These are phyloP conservation scores for Prinsepia uniflora DNA, from an alignment of 306 rosid genomes.

Conservation along the genomic window DNA sequence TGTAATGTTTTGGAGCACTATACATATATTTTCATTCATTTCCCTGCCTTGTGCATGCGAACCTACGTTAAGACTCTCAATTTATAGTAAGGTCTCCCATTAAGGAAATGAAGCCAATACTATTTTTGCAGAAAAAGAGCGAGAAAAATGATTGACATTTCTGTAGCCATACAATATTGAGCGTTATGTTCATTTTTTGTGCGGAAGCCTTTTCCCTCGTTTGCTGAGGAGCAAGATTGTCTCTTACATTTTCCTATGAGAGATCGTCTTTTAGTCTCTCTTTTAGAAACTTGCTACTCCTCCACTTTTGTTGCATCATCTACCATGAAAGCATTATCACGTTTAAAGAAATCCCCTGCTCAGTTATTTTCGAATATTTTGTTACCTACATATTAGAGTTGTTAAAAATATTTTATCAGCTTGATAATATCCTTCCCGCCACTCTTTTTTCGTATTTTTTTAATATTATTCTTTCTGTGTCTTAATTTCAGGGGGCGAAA, in stretches of 20 bases:
- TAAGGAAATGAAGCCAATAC: background rate
- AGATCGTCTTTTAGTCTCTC: slow-evolving; percentile 4
- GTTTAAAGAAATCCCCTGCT: background rate
- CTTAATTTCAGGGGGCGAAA: slow-evolving; percentile 64
- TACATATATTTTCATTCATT: background rate
- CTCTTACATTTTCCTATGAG: background rate
- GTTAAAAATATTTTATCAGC: background rate
- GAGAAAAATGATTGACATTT: background rate
- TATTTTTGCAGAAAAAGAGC: background rate
- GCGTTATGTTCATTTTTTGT: background rate
- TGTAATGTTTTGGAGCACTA: background rate
- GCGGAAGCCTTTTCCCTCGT: background rate
- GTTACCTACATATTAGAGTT: background rate
- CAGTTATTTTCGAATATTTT: background rate
- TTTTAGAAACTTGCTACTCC: background rate
- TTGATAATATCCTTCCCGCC: background rate
- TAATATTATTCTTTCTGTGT: background rate
- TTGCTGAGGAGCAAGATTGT: background rate
- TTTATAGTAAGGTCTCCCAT: background rate
- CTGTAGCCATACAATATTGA: background rate
- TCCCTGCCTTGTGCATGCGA: background rate
- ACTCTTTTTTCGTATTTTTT: background rate
- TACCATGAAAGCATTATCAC: background rate
- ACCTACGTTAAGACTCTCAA: background rate
- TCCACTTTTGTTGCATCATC: background rate